A percentile compares a stretch with the other conserved stretches of the same genome.
These are phyloP conservation scores for Carex littledalei DNA, from an alignment of 176 grass and related monocot species.

Conservation along the genomic window DNA sequence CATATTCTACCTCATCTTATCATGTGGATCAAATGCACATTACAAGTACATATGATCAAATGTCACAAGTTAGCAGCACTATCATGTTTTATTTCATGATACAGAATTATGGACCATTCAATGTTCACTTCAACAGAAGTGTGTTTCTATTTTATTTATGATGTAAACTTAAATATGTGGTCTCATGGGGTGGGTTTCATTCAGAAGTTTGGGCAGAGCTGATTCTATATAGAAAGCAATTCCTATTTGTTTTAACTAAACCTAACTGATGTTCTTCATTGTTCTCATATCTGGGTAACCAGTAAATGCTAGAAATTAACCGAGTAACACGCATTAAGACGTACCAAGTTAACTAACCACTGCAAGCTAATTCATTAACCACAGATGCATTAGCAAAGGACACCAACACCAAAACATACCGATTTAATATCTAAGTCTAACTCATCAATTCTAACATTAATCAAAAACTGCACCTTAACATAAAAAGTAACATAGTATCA, in stretches of 20 bases:
- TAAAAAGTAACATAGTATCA: not conserved
- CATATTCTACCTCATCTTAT: not conserved
- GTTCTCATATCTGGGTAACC: not conserved
- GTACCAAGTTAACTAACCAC: not conserved
- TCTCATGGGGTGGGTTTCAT: too few relatives aligned
- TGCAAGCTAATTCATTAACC: not conserved
- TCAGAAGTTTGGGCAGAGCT: not conserved
- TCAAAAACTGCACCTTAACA: not conserved
- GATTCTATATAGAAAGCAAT: not conserved
- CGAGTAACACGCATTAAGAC: not conserved
- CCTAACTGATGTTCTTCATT: not conserved
- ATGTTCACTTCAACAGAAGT: not conserved
- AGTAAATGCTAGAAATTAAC: not conserved
- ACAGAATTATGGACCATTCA: not conserved
- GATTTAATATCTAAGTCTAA: conserved; percentile 5
- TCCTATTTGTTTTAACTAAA: not conserved
- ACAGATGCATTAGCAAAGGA: not conserved
- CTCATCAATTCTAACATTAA: not conserved
- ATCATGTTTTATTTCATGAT: not conserved
- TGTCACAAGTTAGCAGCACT: not conserved
- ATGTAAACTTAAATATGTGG: too few relatives aligned
- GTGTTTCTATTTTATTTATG: not conserved
- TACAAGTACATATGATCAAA: not conserved
- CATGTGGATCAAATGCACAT: not conserved
- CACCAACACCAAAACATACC: not conserved